Base-by-base conservation (phyloP, 1,284 basidiomycete species). In the Ustilago tritici region DNA sequence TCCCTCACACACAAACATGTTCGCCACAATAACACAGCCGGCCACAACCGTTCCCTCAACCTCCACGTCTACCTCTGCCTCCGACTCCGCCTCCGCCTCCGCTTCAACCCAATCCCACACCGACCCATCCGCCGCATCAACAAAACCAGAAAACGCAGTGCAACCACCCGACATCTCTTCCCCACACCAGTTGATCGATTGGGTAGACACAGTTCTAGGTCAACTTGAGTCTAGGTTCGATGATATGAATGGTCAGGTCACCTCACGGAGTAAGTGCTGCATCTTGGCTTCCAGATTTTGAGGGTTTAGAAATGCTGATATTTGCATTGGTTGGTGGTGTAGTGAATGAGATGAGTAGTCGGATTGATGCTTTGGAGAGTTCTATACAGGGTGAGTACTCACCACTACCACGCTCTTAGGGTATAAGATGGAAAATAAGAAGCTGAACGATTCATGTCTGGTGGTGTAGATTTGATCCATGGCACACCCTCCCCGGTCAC, bases 341-440 rank as follows among this genome's bases (percentile, higher is more conserved):
- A 85, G 84, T 85, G 83, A 81, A 76, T 57, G 84, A 84, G 36
- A 85, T 85, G 84, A 80, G 82, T 34, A 74, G 59, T 12, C 70
- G 84, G 28, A 84, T 85, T 60, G 84, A 85, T 52, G 81, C 83
- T 14, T 59, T 85, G 12, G 84, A 84, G 53, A 66, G 28, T 46
- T 82, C 79, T 14, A 85, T 85, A 60, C 82, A 84, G 61, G 82
- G 81, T 84, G 40, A 56, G 81, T 63, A 58, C 17, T 10, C 23
- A 14, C 7, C 58, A 38, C 9, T 23, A 23, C 0, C 23, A 23
- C 23, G 2, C 23, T 23, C 23, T 23, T 23, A 23, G 23, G 23
- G 23, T 23, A 9, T 11, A 28, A 17, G 32, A 31, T 28, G 10
- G 23, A 0, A 23, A 17, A 23, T 3, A 32, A 4, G 2, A 32